Percentiles rank a stretch among this genome's conserved stretches.
phyloP scores from a whole-genome alignment of 1,139 yeast genomes.

The Geotrichum cucujoidarum region DNA sequence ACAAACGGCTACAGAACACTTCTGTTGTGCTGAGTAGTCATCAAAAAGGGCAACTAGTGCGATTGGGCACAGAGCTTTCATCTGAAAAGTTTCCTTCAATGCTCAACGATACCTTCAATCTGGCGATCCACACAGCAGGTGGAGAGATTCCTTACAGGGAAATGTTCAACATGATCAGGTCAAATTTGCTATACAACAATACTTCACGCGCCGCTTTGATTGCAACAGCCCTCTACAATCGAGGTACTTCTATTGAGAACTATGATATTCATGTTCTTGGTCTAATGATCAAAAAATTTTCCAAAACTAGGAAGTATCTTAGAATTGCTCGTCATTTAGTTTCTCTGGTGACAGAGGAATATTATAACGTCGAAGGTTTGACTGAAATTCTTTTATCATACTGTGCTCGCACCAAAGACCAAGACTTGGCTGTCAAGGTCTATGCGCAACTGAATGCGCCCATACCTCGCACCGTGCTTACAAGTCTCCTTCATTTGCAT shows the following conservation, averaged over 20 bases:
- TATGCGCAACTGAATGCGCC: constrained; percentile 26
- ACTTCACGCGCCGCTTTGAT: constrained; percentile 21
- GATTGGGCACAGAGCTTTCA: constrained; percentile 20
- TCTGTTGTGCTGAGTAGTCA: constrained; percentile 5
- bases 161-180: constrained; percentile 21
- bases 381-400: constrained; percentile 28
- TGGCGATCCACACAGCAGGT: constrained; percentile 21
- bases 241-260: constrained; percentile 13
- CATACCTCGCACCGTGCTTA: constrained; percentile 29
- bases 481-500: constrained; percentile 41
- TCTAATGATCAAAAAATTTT: constrained; percentile 25
- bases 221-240: constrained; percentile 20
- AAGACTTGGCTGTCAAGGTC: constrained; percentile 25
- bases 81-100: constrained; percentile 22
- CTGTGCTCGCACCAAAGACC: constrained; percentile 26
- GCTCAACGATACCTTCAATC: constrained; percentile 26
- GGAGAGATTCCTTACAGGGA: constrained; percentile 23
- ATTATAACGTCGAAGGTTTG: constrained; percentile 25
- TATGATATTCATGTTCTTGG: constrained; percentile 22
- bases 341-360: constrained; percentile 28
- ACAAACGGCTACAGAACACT: constrained; percentile 1
- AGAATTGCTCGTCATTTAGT: constrained; percentile 28
- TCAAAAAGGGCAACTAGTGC: constrained; percentile 21
- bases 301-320: constrained; percentile 23
- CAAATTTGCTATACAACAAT: constrained; percentile 21